These are phyloP conservation scores for Lepidopterella palustris DNA, from an alignment of 495 filamentous ascomycete genomes.

Conservation along the genomic window DNA sequence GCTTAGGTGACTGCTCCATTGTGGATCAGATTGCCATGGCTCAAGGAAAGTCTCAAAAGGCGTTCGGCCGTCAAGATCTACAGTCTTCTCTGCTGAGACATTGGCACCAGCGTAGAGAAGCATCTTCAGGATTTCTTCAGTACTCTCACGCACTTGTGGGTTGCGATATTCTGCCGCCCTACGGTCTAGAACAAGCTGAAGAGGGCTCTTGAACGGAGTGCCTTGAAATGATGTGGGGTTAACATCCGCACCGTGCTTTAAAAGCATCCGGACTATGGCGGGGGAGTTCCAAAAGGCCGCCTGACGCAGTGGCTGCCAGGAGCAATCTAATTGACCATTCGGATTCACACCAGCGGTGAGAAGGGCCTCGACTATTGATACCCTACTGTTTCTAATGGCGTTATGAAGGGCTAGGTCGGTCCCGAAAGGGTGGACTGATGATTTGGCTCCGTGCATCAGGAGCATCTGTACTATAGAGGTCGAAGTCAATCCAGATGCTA, in stretches of 20 bases:
- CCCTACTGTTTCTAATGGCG: constrained; percentile 22
- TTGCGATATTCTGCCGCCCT: constrained; percentile 4
- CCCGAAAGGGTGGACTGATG: constrained; percentile 16
- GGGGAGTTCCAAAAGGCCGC: constrained; percentile 20
- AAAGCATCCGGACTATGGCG: constrained; percentile 15
- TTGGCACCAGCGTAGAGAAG: constrained; percentile 27
- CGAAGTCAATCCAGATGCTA: constrained; percentile 15
- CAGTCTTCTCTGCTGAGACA: constrained; percentile 6
- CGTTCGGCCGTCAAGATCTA: constrained; percentile 3
- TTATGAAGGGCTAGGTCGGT: constrained; percentile 22
- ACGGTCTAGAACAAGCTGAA: constrained; percentile 19
- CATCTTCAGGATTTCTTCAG: constrained; percentile 20
- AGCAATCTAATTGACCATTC: constrained; percentile 6
- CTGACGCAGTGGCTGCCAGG: constrained; percentile 20
- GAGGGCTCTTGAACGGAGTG: constrained; percentile 8
- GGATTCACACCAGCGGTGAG: constrained; percentile 5
- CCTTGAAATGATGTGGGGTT: constrained; percentile 6
- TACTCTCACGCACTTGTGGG: not conserved
- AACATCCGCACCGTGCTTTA: constrained; percentile 19
- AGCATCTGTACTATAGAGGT: constrained; percentile 9
- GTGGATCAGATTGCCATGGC: constrained; percentile 15
- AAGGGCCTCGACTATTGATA: constrained; percentile 12
- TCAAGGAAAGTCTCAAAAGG: constrained; percentile 22
- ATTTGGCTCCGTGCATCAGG: constrained; percentile 12
- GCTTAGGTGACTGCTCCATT: constrained; percentile 9